Evolutionary conservation across 2,329 filamentous ascomycete genomes (phyloP), one percentile per base, ranked within the genome.

Genomic region (Cladophialophora yegresii): DNA sequence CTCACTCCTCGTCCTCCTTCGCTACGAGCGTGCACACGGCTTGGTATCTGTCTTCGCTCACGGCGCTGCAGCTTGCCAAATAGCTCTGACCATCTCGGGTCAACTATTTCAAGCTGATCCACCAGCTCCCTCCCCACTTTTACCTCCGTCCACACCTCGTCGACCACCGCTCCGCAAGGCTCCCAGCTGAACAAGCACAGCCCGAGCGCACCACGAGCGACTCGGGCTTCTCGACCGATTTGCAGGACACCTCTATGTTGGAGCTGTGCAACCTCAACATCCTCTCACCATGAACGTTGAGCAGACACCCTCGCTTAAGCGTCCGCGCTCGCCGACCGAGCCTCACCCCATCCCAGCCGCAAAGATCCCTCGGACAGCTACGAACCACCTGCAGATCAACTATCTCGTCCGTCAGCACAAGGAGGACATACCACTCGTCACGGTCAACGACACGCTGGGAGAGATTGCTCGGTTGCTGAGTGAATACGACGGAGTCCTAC

Each of bases 401-500:
- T 89, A 89, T 70, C 84, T 89, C 60, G 85, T 85, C 57, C 82
- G 86, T 49, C 85, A 87, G 67, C 84, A 84, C 70, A 79, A 83
- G 40, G 83, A 86, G 45, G 85, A 87, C 72, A 79, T 89, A 28
- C 85, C 86, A 36, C 80, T 88, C 22, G 83, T 88, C 67, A 85
- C 82, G 63, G 82, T 82, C 68, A 83, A 87, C 61, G 90, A 93
- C 72, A 89, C 85, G 10, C 89, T 96, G 72, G 84, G 86, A 12
- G 88, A 90, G 70, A 86, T 95, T 61, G 78, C 95, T 54, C 81
- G 85, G 47, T 82, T 93, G 67, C 85, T 96, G 64, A 84, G 84
- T 73, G 88, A 92, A 71, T 96, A 96, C 77, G 91, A 93, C 84
- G 91, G 88, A 69, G 90, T 95, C 16, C 81, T 96, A 58, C 90